Evolutionary conservation across 1,284 basidiomycete genomes (phyloP).

Genomic region (Rhizopogon hawkerae): DNA sequence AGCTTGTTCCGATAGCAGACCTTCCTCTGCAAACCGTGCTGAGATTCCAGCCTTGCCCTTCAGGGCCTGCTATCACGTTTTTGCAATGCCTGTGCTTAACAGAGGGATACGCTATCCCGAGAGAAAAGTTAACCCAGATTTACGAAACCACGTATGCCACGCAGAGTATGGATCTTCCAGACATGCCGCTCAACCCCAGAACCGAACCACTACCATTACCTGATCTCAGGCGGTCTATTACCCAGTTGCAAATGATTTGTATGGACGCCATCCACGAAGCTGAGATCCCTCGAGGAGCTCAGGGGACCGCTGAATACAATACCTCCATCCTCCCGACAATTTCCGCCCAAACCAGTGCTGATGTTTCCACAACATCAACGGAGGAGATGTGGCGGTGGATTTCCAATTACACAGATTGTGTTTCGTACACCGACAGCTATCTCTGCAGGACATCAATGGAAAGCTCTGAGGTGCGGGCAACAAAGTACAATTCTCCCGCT

Average conservation of each 20-base stretch:
- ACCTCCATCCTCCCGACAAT: conserved; percentile 26
- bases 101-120: conserved; percentile 43
- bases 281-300: conserved; percentile 18
- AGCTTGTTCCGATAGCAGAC: conserved; percentile 58
- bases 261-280: conserved; percentile 26
- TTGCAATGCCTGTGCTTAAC: conserved; percentile 56
- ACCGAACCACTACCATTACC: conserved; percentile 29
- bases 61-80: conserved; percentile 59
- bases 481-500: background rate
- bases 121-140: conserved; percentile 30
- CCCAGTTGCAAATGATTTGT: conserved; percentile 48
- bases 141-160: conserved; percentile 27
- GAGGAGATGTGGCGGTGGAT: conserved; percentile 23
- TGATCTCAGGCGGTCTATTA: conserved; percentile 57
- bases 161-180: conserved; percentile 21
- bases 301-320: conserved; percentile 23
- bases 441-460: conserved; percentile 33
- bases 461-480: conserved; percentile 36
- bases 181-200: conserved; percentile 32
- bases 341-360: conserved; percentile 27
- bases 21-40: conserved; percentile 76
- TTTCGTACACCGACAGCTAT: conserved; percentile 51
- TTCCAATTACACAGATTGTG: conserved; percentile 31
- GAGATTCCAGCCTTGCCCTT: conserved; percentile 54
- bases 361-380: conserved; percentile 10